Base-by-base conservation (phyloP, 345 rosid species). In the Bruguiera sexangula region DNA sequence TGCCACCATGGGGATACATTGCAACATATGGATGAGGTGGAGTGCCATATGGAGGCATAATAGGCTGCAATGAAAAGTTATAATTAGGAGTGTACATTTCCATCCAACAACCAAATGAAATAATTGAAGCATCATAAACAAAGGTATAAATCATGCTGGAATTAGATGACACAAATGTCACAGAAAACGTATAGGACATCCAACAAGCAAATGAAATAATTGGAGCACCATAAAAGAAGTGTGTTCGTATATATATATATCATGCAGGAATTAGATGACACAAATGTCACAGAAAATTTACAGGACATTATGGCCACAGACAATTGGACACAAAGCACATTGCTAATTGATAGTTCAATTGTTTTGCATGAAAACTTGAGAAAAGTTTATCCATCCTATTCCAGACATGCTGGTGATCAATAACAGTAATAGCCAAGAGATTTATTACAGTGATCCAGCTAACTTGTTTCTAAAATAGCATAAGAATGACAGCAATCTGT, bases 1-100 rank as follows among this genome's bases (percentile, higher is more conserved):
- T 86, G 67, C 98, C 98, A 70, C 97, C 96, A 69, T 88, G 98
- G 61, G 99, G 94, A 85, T 95, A 95, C 99, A 95, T 92, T 63
- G 97, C 90, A 79, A 95, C 98, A 52, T 95, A 95, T 7, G 96
- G 99, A 84, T 92, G 96, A 19, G 97, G 97, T 6, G 98, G 93
- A 27, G 99, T 92, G 65, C 96, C 99, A 74, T 95, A 95, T 15
- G 96, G 96, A 81, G 97, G 97, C 96, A 95, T 89, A 72, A 92
- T 85, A 85, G 86, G 99, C 99, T 94, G 89, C 81, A 86, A 60
- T 50, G 26, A 54, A 53, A 69, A 71, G 20, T 1, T 27, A 36
- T 59, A 29, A 24, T 70, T 53, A 78, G 74, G 59, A 60, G 62
- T 24, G 51, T 58, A 36, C 37, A 22, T 50, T 62, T 62, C 1